These are phyloP conservation scores for Kuraishia hungarica DNA, from an alignment of 805 yeast genomes.

Conservation along the genomic window DNA sequence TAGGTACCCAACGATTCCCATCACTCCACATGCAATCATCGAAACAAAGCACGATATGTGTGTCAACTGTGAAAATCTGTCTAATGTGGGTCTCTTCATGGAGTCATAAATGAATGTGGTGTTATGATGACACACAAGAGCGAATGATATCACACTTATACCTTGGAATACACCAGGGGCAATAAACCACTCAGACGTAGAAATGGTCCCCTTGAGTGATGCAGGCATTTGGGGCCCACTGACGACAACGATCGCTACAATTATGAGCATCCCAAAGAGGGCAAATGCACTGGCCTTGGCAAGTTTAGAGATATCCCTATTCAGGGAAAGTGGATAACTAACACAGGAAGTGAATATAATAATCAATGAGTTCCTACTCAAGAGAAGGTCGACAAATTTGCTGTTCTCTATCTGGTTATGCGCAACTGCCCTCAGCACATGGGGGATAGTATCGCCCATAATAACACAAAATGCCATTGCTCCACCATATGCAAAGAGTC, in stretches of 20 bases:
- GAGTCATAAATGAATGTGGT: conserved; percentile 87
- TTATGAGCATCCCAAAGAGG: conserved; percentile 71
- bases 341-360: conserved; percentile 59
- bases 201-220: conserved; percentile 38
- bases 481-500: conserved; percentile 90
- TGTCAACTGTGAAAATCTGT: conserved; percentile 66
- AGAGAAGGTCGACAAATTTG: conserved; percentile 40
- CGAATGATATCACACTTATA: conserved; percentile 89
- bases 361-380: conserved; percentile 66
- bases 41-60: conserved; percentile 81
- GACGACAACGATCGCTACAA: conserved; percentile 62
- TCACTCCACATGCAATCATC: conserved; percentile 64
- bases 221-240: conserved; percentile 59
- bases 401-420: conserved; percentile 30
- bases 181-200: conserved; percentile 38
- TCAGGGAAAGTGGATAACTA: conserved; percentile 76
- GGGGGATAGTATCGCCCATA: conserved; percentile 93
- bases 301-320: conserved; percentile 71
- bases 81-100: conserved; percentile 64
- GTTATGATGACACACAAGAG: conserved; percentile 92
- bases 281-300: conserved; percentile 89
- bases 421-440: conserved; percentile 64
- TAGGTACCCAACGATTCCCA: conserved; percentile 74
- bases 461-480: conserved; percentile 90
- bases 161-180: conserved; percentile 76